Base-by-base conservation (phyloP, 2,329 filamentous ascomycete genomes). In the Huntiella decipiens region DNA sequence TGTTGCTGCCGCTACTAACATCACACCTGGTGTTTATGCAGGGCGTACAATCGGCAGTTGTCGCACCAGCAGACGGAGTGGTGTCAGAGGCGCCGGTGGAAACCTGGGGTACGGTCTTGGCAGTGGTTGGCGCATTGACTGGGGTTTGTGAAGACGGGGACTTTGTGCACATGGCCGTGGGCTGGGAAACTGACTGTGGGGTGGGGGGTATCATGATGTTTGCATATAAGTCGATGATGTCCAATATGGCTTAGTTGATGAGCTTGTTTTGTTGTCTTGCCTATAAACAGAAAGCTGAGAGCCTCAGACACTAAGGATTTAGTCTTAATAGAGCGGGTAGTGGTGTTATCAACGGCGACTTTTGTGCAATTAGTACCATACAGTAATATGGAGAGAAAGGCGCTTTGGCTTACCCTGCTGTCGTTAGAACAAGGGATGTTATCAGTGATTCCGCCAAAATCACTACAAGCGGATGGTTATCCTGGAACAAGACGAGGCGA, bases 91-190 rank as follows among this genome's bases (percentile, higher is more conserved):
- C 28, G 13, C 13, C 40, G 22, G 19, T 19, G 16, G n/a, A 43
- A 43, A 43, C 40, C 40, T 43, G 40, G 40, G 31, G 40, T 43
- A 43, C 34, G 16, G 40, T 31, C 40, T 43, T 43, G 40, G 40
- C 40, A 13, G 40, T 13, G 22, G 22, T 28, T 15, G 11, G 31
- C 40, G 40, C 40, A 43, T 43, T n/a, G 40, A 43, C 40, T 17
- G 12, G 12, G 22, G 22, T 28, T 28, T 28, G 22, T 28, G 7
- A 28, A 28, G 22, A 28, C 22, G 22, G 22, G 22, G 22, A 28
- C 22, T 28, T 28, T 28, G 22, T 28, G 22, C 22, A 28, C 22
- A 28, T 34, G 28, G 13, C 31, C 28, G 31, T 19, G 8, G 40
- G 12, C 38, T 19, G 22, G 22, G 22, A 28, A 28, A 28, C 22